Base-by-base conservation (phyloP, 805 yeast genomes). In the Middelhovenomyces tepae region DNA sequence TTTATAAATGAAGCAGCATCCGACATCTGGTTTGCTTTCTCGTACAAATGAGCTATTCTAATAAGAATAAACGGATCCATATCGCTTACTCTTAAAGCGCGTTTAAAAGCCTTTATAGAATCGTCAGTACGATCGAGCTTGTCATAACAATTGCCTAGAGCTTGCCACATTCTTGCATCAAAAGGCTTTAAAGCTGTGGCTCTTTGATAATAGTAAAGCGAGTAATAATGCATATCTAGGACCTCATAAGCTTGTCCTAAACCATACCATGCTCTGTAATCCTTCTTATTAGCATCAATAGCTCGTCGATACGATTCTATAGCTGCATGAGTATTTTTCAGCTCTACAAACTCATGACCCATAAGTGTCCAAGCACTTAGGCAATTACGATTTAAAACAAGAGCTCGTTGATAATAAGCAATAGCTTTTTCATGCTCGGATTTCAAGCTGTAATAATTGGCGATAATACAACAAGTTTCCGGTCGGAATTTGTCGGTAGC, bases 291-390 rank as follows among this genome's bases (percentile, higher is more conserved):
- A 2, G 87, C 78, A 52, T 86, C 95, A 1, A 87, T 89, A 0
- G 97, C 99, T 27, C 94, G 63, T 44, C 97, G 62, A 53, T 91
- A 91, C 38, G 93, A 77, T 61, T 89, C 96, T 35, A 91, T 91
- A 1, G 98, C 98, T 1, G 97, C 97, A 56, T 91, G 95, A 1
- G 95, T 80, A 58, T 91, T 91, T 51, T 89, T 87, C 47, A 91
- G 67, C 54, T 91, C 99, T 10, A 91, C 94, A 60, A 84, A 91
- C 59, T 91, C 99, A 57, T 91, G 99, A 7, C 99, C 99, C 95
- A 91, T 86, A 37, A 91, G 64, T 0, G 97, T 91, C 97, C 97
- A 91, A 0, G 97, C 96, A 42, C 85, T 74, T 13, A 86, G 62
- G 46, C 93, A 84, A 45, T 74, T 74, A 40, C 80, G 73, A 52